These are phyloP conservation scores for Hypoxylon rickii DNA, from an alignment of 495 filamentous ascomycete species.

Conservation along the genomic window DNA sequence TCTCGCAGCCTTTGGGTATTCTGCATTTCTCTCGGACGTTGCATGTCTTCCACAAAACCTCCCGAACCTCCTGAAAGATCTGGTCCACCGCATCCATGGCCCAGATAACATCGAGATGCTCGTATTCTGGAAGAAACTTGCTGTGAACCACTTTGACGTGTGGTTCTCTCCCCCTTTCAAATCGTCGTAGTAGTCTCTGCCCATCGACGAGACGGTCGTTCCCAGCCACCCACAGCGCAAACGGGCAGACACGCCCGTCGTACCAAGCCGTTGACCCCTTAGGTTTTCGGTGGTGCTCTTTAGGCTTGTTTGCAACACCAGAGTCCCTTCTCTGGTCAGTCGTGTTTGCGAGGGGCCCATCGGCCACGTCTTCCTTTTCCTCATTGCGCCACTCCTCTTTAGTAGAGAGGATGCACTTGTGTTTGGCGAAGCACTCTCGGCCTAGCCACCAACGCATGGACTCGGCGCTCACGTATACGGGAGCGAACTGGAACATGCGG, in stretches of 20 bases:
- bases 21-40: slow-evolving; percentile 61
- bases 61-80: slow-evolving; percentile 78
- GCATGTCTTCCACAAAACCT: slow-evolving; percentile 80
- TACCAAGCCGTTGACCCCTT: slow-evolving; percentile 74
- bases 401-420: slow-evolving; percentile 88
- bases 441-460: slow-evolving; percentile 97
- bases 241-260: slow-evolving; percentile 74
- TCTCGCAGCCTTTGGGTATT: slow-evolving; percentile 66
- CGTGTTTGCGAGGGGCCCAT: slow-evolving; percentile 30
- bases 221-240: slow-evolving; percentile 89
- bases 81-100: slow-evolving; percentile 87
- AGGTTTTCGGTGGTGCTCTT: slow-evolving; percentile 33
- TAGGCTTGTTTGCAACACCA: not conserved
- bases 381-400: slow-evolving; percentile 67
- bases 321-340: slow-evolving; percentile 9
- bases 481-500: slow-evolving; percentile 89
- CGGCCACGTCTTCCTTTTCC: slow-evolving; percentile 61
- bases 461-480: slow-evolving; percentile 88
- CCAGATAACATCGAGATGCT: slow-evolving; percentile 96
- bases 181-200: slow-evolving; percentile 68
- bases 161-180: slow-evolving; percentile 80
- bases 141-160: slow-evolving; percentile 78
- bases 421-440: slow-evolving; percentile 84
- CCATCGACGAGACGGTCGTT: slow-evolving; percentile 87
- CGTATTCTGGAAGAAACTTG: slow-evolving; percentile 87